Evolutionary conservation across 192 early-diverging fungal species (phyloP), one percentile per base, ranked within the genome.

Genomic region (Rhizoclosmatium globosum): DNA sequence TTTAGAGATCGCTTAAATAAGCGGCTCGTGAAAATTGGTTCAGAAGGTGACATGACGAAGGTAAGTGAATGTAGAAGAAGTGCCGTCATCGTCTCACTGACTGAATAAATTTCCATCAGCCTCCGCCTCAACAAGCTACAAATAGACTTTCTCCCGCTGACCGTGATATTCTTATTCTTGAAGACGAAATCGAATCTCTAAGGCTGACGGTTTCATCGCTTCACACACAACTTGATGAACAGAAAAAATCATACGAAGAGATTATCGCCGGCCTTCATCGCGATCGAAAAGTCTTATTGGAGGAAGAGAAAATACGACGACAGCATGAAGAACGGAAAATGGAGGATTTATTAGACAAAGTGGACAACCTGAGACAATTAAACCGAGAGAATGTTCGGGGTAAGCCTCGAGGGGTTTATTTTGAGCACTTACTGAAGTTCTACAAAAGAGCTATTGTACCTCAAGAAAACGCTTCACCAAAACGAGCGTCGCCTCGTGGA

Each of bases 191-290:
- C 53, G 80, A 83, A 68, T 76, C 73, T 4, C 72, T 90, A 56
- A 79, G 79, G 57, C 78, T 90, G 38, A 84, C 57, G n/a, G 77
- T 90, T 4, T 75, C 84, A 17, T 79, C 87, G 7, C 74, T 89
- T 42, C 78, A 84, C 44, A 77, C 89, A 1, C 89, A 90, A 65
- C 38, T 89, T 1, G 81, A 82, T 31, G 89, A 90, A 47, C 87
- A 90, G 87, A 80, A 47, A 61, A 50, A 79, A 65, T 58, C 67
- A 41, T 83, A 87, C 78, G 87, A 91, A 45, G 81, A 85, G 15
- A 86, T 82, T 3, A 78, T 90, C 39, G 74, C 81, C 1, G 82
- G 73, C 17, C 76, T 88, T 17, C n/a, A 74, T 61, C 74, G 82
- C 48, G 89, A 91, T 67, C 77, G 82, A 19, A 53, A 86, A 47